Percentiles rank a stretch among this genome's conserved stretches.
These are phyloP conservation scores for Polyporus arcularius DNA, from an alignment of 768 basidiomycete species.

Conservation along the genomic window DNA sequence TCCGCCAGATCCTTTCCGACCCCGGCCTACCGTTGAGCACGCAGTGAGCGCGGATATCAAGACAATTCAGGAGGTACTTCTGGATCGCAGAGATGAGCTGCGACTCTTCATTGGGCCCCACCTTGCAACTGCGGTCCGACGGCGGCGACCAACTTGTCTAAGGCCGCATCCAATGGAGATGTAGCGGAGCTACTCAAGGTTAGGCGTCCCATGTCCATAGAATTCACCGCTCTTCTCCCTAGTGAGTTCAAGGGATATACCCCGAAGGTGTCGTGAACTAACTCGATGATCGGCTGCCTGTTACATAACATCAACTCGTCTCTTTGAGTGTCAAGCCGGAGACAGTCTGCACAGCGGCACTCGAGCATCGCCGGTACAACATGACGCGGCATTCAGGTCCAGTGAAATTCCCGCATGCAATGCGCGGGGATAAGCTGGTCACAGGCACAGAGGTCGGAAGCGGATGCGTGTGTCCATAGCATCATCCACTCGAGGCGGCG, in stretches of 20 bases:
- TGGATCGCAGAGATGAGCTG: neutral
- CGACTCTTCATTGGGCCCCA: constrained; percentile 5
- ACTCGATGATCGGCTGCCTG: neutral
- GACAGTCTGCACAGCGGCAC: neutral
- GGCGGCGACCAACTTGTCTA: constrained; percentile 2
- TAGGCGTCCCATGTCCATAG: neutral
- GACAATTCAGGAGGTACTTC: constrained; percentile 1
- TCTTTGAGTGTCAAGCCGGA: neutral
- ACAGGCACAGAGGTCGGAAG: neutral
- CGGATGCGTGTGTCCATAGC: neutral
- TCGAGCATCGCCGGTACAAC: neutral
- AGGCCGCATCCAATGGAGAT: neutral
- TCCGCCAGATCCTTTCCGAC: neutral
- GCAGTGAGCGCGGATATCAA: neutral
- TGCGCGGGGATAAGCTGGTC: neutral
- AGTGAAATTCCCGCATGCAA: neutral
- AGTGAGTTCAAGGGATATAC: neutral
- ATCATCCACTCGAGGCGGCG: neutral
- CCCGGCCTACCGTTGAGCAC: too few relatives aligned
- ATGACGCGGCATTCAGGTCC: neutral
- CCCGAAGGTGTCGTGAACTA: neutral
- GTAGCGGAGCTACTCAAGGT: constrained; percentile 1
- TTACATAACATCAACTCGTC: neutral
- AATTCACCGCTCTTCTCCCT: constrained; percentile 4
- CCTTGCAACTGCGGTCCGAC: constrained; percentile 1